phyloP scores from a whole-genome alignment of 805 yeast genomes.

The Clavispora phyllophila region DNA sequence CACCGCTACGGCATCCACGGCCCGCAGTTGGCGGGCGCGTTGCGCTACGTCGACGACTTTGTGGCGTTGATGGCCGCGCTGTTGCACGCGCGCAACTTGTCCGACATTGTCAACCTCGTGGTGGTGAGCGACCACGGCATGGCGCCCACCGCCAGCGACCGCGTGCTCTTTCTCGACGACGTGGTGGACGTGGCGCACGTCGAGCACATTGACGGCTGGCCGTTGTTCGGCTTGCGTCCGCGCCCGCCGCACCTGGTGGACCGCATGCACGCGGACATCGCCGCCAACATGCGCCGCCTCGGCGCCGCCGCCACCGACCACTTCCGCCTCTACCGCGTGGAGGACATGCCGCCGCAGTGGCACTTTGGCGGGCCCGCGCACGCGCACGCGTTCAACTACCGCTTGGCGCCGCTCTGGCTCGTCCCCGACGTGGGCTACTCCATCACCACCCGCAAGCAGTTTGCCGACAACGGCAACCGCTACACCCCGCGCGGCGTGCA shows the following conservation, averaged over 20 bases:
- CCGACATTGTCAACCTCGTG: constrained; percentile 64
- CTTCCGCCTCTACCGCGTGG: constrained; percentile 47
- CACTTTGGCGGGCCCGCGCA: constrained; percentile 44
- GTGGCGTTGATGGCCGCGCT: constrained; percentile 46
- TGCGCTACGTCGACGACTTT: constrained; percentile 62
- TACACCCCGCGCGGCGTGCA: constrained; percentile 74
- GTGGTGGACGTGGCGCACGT: constrained; percentile 49
- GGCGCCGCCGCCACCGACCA: constrained; percentile 19
- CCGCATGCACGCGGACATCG: constrained; percentile 44
- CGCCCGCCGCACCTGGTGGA: constrained; percentile 30
- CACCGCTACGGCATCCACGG: constrained; percentile 71
- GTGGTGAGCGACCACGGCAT: constrained; percentile 91
- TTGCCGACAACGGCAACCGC: constrained; percentile 42
- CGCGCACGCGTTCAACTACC: constrained; percentile 41
- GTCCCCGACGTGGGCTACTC: constrained; percentile 81
- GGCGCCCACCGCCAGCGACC: constrained; percentile 75
- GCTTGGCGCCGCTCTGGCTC: constrained; percentile 84
- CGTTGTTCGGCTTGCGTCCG: constrained; percentile 75
- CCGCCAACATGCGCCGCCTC: constrained; percentile 21
- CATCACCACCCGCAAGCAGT: constrained; percentile 55
- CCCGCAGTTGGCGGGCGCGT: constrained; percentile 45
- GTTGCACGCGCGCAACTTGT: constrained; percentile 50
- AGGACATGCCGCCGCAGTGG: constrained; percentile 51
- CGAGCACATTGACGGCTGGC: constrained; percentile 77
- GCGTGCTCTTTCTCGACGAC: constrained; percentile 72